These are phyloP conservation scores for Allium fistulosum DNA, from an alignment of 106 monocot genomes.

Conservation along the genomic window DNA sequence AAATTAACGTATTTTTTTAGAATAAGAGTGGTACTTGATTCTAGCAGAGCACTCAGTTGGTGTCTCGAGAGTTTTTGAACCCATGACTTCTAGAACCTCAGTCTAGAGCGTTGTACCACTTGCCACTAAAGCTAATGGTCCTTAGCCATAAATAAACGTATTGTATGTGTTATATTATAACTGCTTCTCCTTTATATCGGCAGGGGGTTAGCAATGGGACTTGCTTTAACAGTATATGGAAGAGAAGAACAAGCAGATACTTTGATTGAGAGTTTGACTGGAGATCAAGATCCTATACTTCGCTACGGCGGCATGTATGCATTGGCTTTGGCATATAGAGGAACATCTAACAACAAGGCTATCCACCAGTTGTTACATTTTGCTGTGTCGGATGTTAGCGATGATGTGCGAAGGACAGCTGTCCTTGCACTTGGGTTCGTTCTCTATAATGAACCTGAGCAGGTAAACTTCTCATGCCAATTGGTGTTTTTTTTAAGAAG, in stretches of 20 bases:
- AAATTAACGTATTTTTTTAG: too few species aligned
- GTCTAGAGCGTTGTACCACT: too few species aligned
- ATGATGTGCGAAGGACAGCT: conserved; percentile 96
- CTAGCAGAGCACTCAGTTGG: too few species aligned
- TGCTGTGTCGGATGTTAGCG: conserved; percentile 98
- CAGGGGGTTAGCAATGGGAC: conserved; percentile 74
- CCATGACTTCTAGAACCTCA: too few species aligned
- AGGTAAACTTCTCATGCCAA: conserved; percentile 35
- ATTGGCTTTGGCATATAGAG: conserved; percentile 87
- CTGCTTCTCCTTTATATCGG: neutral
- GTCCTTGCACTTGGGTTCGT: conserved; percentile 98
- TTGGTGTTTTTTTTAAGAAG: too few species aligned
- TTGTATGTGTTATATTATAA: too few species aligned
- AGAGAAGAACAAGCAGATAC: conserved; percentile 96
- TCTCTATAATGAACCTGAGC: conserved; percentile 88
- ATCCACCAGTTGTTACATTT: conserved; percentile 99
- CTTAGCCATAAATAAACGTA: too few species aligned
- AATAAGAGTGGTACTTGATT: too few species aligned
- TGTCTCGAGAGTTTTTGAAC: too few species aligned
- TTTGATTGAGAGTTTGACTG: conserved; percentile 94
- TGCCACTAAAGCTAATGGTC: too few species aligned
- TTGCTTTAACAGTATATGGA: conserved; percentile 96
- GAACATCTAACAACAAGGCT: conserved; percentile 98
- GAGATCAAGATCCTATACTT: conserved; percentile 98
- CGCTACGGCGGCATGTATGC: conserved; percentile 99